Evolutionary conservation across 257 asterid genomes (phyloP).

Genomic region (Cinchona pubescens): DNA sequence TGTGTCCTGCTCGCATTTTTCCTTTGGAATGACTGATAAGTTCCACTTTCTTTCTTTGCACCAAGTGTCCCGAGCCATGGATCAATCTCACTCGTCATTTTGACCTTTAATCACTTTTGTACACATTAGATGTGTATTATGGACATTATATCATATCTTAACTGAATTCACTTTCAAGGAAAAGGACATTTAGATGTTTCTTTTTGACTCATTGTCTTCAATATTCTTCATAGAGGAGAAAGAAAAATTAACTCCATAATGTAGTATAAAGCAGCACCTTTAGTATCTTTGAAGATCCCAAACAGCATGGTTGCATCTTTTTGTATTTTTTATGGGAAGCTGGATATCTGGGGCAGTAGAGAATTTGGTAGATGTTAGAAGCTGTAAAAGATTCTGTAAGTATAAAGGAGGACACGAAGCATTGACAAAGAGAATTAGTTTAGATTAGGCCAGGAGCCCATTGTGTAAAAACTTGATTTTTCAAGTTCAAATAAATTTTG

Average conservation of each 20-base stretch:
- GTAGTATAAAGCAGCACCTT: background rate
- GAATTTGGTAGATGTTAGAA: background rate
- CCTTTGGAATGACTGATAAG: background rate
- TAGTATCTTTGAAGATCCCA: too few species aligned
- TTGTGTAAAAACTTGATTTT: background rate
- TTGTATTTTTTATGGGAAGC: background rate
- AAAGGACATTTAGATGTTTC: too few species aligned
- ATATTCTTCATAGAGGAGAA: background rate
- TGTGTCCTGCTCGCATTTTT: background rate
- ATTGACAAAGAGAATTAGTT: background rate
- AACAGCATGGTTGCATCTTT: background rate
- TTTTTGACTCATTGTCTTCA: too few species aligned
- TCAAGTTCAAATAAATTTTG: background rate
- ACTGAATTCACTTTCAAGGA: background rate
- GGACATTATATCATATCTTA: too few species aligned
- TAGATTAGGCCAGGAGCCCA: background rate
- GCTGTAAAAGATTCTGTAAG: background rate
- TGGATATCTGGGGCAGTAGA: background rate
- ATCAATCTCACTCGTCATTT: background rate
- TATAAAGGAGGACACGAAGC: background rate
- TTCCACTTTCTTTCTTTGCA: background rate
- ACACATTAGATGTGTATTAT: too few species aligned
- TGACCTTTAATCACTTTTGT: background rate
- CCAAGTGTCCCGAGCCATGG: background rate
- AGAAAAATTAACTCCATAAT: too few species aligned